phyloP scores from a whole-genome alignment of 2,329 filamentous ascomycete genomes.

The Aspergillus calidoustus region DNA sequence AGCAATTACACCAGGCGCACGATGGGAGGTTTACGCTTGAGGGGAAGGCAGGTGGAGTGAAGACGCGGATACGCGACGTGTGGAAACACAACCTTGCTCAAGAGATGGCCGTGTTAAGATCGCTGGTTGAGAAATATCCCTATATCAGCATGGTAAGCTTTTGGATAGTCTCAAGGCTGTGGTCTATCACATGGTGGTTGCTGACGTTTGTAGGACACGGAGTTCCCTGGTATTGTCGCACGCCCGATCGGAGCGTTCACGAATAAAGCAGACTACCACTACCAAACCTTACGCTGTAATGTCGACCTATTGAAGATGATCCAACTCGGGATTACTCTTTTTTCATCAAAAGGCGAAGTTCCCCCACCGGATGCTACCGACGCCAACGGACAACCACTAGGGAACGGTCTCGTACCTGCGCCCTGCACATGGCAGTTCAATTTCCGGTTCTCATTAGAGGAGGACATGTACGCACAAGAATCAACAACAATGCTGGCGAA shows the following conservation, averaged over 20 bases:
- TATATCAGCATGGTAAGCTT: conserved; percentile 92
- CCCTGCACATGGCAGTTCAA: conserved; percentile 99
- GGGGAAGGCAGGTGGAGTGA: conserved; percentile 62
- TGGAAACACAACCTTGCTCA: conserved; percentile 91
- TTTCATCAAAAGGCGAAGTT: conserved; percentile 86
- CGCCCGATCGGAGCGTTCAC: conserved; percentile 93
- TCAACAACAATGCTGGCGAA: conserved; percentile 90
- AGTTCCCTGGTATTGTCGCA: conserved; percentile 97
- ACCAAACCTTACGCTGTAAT: conserved; percentile 95
- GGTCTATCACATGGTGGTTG: background rate
- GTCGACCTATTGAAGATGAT: conserved; percentile 98
- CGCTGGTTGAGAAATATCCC: conserved; percentile 85
- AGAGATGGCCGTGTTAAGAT: conserved; percentile 84
- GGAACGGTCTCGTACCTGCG: conserved; percentile 60
- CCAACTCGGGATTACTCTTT: conserved; percentile 92
- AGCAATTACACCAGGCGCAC: conserved; percentile 54
- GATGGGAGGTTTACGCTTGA: conserved; percentile 60
- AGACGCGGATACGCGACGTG: conserved; percentile 89
- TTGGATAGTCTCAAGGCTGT: background rate
- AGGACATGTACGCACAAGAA: conserved; percentile 97
- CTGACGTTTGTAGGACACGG: conserved; percentile 72
- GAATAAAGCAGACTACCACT: conserved; percentile 97
- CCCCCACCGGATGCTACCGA: conserved; percentile 71
- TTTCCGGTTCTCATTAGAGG: conserved; percentile 91
- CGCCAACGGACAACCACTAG: conserved; percentile 55